phyloP scores from a whole-genome alignment of 768 basidiomycete genomes.

The Mycena haematopus region DNA sequence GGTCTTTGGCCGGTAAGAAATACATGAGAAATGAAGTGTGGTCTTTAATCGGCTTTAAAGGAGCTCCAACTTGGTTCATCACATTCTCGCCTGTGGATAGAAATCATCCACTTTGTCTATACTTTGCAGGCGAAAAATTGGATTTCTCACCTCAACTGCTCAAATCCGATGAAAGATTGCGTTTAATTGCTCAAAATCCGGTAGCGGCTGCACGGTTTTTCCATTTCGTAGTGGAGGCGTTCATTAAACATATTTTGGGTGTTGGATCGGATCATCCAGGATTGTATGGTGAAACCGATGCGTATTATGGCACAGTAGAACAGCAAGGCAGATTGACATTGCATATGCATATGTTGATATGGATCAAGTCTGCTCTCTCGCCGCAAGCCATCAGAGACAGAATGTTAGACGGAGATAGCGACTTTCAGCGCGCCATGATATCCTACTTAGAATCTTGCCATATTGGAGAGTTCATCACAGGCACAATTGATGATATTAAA shows the following conservation, averaged over 20 bases:
- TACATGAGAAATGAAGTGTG: slow-evolving; percentile 36
- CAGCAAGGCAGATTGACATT: slow-evolving; percentile 39
- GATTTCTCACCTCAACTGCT: slow-evolving; percentile 23
- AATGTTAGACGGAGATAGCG: slow-evolving; percentile 32
- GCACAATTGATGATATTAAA: slow-evolving; percentile 33
- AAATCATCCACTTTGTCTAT: slow-evolving; percentile 40
- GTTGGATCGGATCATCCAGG: slow-evolving; percentile 37
- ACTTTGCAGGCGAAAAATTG: slow-evolving; percentile 34
- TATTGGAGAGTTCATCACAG: slow-evolving; percentile 39
- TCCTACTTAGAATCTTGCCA: slow-evolving; percentile 35
- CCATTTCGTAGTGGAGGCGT: slow-evolving; percentile 12
- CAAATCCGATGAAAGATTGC: slow-evolving; percentile 17
- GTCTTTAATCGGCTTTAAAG: slow-evolving; percentile 29
- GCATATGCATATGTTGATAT: slow-evolving; percentile 22
- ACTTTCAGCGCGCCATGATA: slow-evolving; percentile 32
- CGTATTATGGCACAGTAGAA: slow-evolving; percentile 43
- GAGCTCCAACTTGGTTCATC: slow-evolving; percentile 37
- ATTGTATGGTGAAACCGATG: slow-evolving; percentile 45
- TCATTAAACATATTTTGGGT: slow-evolving; percentile 8
- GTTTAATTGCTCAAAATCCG: slow-evolving; percentile 34
- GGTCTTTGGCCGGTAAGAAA: slow-evolving; percentile 34
- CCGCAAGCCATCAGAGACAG: slow-evolving; percentile 42
- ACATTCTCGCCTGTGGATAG: slow-evolving; percentile 40
- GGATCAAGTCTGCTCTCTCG: slow-evolving; percentile 33
- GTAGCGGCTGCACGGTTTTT: slow-evolving; percentile 40